A percentile compares a stretch with the other conserved stretches of the same genome.
Evolutionary conservation across 345 rosid genomes (phyloP).

Genomic region (Eucalyptus paniculata): DNA sequence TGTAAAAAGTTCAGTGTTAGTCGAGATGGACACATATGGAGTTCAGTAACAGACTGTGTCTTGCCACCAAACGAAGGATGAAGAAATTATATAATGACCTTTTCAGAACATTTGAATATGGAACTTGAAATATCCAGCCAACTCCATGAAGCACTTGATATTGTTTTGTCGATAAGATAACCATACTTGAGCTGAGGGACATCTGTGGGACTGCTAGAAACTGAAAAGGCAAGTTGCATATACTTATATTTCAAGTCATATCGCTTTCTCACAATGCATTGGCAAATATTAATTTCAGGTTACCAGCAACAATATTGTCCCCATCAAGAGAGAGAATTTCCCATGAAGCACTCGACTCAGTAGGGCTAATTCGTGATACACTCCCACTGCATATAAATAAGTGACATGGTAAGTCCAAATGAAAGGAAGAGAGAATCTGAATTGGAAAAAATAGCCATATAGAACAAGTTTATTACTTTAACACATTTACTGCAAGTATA

Average conservation of each 20-base stretch:
- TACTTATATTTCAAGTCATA: background rate
- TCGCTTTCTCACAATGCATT: background rate
- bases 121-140: constrained; percentile 66
- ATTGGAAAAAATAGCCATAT: background rate
- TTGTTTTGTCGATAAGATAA: constrained; percentile 21
- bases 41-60: background rate
- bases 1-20: constrained; percentile 8
- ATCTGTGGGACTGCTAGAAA: constrained; percentile 75
- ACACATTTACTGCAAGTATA: constrained; percentile 51
- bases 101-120: constrained; percentile 43
- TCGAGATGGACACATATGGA: background rate
- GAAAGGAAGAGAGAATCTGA: background rate
- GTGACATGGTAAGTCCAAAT: background rate
- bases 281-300: constrained; percentile 3
- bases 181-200: constrained; percentile 76
- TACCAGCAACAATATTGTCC: constrained; percentile 74
- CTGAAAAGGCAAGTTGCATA: constrained; percentile 19
- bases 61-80: background rate
- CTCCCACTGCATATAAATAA: constrained; percentile 43
- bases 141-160: constrained; percentile 34
- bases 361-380: constrained; percentile 54
- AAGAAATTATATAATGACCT: constrained; percentile 18
- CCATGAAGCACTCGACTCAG: constrained; percentile 60
- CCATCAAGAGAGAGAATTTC: constrained; percentile 52
- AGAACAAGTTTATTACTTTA: constrained; percentile 26